These are phyloP conservation scores for Schwanniomyces occidentalis DNA, from an alignment of 805 yeast genomes.

Conservation along the genomic window DNA sequence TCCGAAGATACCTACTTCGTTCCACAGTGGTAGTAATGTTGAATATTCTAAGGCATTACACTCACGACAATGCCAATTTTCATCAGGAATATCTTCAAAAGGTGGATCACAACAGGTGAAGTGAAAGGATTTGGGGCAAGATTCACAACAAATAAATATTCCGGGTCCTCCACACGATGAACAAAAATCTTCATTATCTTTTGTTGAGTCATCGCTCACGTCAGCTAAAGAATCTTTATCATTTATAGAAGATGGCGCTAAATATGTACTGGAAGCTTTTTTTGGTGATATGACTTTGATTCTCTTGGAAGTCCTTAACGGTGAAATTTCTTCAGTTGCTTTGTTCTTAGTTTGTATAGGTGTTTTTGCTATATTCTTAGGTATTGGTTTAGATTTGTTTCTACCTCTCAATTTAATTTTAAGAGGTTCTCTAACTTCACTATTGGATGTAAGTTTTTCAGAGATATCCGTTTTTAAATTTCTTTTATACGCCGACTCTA, in stretches of 20 bases:
- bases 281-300: conserved; percentile 37
- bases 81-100: conserved; percentile 80
- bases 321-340: conserved; percentile 8
- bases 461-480: conserved; percentile 15
- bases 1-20: conserved; percentile 48
- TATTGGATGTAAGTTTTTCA: conserved; percentile 13
- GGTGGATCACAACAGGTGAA: conserved; percentile 93
- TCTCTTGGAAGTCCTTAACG: conserved; percentile 17
- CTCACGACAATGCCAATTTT: conserved; percentile 84
- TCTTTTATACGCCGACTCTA: conserved; percentile 12
- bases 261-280: conserved; percentile 24
- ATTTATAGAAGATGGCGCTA: conserved; percentile 21
- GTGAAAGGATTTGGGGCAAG: conserved; percentile 91
- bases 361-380: conserved; percentile 3
- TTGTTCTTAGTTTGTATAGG: conserved; percentile 9
- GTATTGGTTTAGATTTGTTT: conserved; percentile 2
- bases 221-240: conserved; percentile 4
- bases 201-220: conserved; percentile 12
- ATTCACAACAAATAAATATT: conserved; percentile 87
- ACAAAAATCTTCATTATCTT: conserved; percentile 82
- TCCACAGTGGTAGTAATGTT: conserved; percentile 19
- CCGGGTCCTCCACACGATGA: conserved; percentile 90
- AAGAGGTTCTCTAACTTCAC: conserved; percentile 17
- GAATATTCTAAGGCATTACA: conserved; percentile 49
- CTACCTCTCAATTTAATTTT: conserved; percentile 6